These are phyloP conservation scores for Neurospora intermedia DNA, from an alignment of 495 filamentous ascomycete species.

Conservation along the genomic window DNA sequence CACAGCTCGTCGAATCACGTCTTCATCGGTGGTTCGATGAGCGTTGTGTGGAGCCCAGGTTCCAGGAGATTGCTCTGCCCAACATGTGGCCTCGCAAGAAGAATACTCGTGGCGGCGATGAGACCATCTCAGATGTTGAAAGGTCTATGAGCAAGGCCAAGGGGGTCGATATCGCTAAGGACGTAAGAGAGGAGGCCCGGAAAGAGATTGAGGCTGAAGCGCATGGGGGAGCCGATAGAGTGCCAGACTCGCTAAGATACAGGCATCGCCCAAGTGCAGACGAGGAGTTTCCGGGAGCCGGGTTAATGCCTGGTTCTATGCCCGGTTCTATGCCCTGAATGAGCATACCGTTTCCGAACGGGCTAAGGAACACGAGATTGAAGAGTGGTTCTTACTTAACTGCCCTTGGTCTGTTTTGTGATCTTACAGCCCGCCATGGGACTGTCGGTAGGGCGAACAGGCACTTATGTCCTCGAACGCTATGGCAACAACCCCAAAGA, in stretches of 20 bases:
- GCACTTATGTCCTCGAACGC: not conserved
- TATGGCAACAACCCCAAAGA: not conserved
- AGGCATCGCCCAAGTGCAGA: conserved; percentile 24
- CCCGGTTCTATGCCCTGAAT: conserved; percentile 10
- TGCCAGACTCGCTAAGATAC: conserved; percentile 27
- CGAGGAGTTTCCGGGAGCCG: conserved; percentile 24
- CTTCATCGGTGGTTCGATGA: conserved; percentile 97
- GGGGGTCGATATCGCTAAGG: conserved; percentile 38
- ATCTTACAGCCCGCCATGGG: not conserved
- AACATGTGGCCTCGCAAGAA: conserved; percentile 88
- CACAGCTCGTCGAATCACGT: conserved; percentile 81
- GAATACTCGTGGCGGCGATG: conserved; percentile 61
- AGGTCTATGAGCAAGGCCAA: conserved; percentile 31
- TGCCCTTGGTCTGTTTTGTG: not conserved
- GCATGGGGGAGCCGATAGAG: conserved; percentile 23
- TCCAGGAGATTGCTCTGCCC: conserved; percentile 89
- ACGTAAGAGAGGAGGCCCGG: conserved; percentile 35
- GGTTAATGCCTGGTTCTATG: conserved; percentile 22
- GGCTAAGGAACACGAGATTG: not conserved
- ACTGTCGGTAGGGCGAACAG: not conserved
- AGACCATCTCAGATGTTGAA: conserved; percentile 29
- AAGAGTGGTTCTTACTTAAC: not conserved
- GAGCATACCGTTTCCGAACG: not conserved
- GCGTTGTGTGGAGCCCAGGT: conserved; percentile 85
- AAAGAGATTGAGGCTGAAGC: conserved; percentile 36